These are phyloP conservation scores for Trypanosoma lewisi DNA, from an alignment of 208 protist species.

Conservation along the genomic window DNA sequence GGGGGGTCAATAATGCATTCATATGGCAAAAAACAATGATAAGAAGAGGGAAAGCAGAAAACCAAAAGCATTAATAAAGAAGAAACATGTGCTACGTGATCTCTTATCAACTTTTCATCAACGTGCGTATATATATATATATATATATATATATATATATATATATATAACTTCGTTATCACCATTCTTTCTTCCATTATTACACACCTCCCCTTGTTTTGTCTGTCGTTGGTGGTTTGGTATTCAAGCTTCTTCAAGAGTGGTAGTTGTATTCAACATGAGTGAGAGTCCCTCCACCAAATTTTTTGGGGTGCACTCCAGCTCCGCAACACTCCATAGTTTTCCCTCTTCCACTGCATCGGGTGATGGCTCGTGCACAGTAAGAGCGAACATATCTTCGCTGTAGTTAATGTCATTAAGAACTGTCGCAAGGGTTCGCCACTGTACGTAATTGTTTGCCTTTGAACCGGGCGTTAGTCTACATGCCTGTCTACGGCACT, in stretches of 20 bases:
- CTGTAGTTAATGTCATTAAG: slow-evolving; percentile 40
- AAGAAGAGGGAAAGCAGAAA: background rate
- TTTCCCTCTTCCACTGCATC: slow-evolving; percentile 15
- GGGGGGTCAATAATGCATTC: background rate
- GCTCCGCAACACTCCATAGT: slow-evolving; percentile 27
- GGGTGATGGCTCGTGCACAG: slow-evolving; percentile 24
- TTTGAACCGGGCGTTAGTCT: background rate
- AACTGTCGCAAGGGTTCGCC: slow-evolving; percentile 42
- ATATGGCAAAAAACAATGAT: background rate
- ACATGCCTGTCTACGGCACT: slow-evolving; percentile 21
- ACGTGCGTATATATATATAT: too few relatives aligned
- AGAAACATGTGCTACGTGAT: background rate
- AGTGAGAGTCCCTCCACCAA: slow-evolving; percentile 15
- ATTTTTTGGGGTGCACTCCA: slow-evolving; percentile 16
- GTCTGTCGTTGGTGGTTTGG: background rate
- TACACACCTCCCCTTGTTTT: background rate
- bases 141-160: too few relatives aligned
- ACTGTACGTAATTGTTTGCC: slow-evolving; percentile 45
- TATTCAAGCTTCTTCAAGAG: background rate
- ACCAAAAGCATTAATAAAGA: background rate
- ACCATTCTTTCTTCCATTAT: too few relatives aligned
- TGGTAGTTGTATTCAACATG: slow-evolving; percentile 2
- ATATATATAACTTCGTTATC: too few relatives aligned
- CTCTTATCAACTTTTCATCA: too few relatives aligned
- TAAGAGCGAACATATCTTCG: slow-evolving; percentile 48